These are phyloP conservation scores for Spergularia azorica DNA, from an alignment of 179 eudicot genomes.

Conservation along the genomic window DNA sequence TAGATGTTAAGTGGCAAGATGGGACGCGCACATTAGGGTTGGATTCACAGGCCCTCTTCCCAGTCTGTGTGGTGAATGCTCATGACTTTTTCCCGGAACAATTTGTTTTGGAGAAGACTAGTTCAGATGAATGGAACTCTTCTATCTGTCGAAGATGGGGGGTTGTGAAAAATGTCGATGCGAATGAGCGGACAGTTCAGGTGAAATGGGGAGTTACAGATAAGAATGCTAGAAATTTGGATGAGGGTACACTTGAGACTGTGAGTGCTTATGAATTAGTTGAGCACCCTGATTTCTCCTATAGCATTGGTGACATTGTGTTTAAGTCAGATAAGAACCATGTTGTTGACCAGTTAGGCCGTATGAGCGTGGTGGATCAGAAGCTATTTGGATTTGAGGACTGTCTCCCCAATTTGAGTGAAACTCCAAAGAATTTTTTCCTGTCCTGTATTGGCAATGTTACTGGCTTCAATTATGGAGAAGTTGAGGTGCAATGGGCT, in stretches of 20 bases:
- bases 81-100: constrained; percentile 89
- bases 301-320: constrained; percentile 70
- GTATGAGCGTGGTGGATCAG: constrained; percentile 19
- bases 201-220: constrained; percentile 55
- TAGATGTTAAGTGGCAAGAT: constrained; percentile 95
- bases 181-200: constrained; percentile 72
- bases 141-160: constrained; percentile 61
- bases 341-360: constrained; percentile 17
- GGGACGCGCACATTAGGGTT: constrained; percentile 61
- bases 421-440: constrained; percentile 23
- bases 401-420: constrained; percentile 23
- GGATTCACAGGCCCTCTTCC: constrained; percentile 66
- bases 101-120: constrained; percentile 68
- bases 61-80: constrained; percentile 58
- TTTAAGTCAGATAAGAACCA: constrained; percentile 43
- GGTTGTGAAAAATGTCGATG: constrained; percentile 60
- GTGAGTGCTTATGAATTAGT: constrained; percentile 93
- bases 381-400: constrained; percentile 15
- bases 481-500: constrained; percentile 85
- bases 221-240: constrained; percentile 12
- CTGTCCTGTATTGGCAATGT: constrained; percentile 68
- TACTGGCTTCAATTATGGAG: constrained; percentile 56
- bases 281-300: constrained; percentile 85
- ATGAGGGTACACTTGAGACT: constrained; percentile 35
- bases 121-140: constrained; percentile 47